Base-by-base conservation (phyloP, 129 eudicot genomes). In the Saussurea involucrata region DNA sequence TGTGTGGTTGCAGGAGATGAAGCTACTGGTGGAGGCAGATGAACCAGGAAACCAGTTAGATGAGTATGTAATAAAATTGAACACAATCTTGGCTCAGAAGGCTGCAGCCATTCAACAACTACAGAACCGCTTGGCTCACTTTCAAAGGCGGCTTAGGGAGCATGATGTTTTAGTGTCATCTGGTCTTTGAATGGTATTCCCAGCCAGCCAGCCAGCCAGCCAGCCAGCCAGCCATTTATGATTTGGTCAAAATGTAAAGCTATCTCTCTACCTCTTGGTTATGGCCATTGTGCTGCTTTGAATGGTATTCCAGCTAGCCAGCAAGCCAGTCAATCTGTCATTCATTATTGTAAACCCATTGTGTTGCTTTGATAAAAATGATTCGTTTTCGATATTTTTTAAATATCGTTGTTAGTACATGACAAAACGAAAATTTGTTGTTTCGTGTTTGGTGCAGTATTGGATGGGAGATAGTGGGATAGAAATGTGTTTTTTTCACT, bases 41-140 rank as follows among this genome's bases (percentile, higher is more conserved):
- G 89, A 94, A 76, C 98, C 98, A 1, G 98, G 97, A 49, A 94
- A 91, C 75, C 98, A 87, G 83, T 76, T 94, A 71, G 98, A 94
- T 53, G 90, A 85, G 37, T 94, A 94, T 18, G 85, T 94, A 64
- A 74, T 92, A 6, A 89, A 80, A 85, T 83, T 94, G 84, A 94
- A 91, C 80, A 61, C 97, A 36, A 87, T 94, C 57, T 81, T 94
- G 66, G 86, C 94, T 42, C 98, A 91, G 77, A 94, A 94, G 79
- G 98, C 98, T 61, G 89, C 92, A 49, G 92, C 96, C 78, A 91
- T 94, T 77, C 66, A 82, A 66, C 92, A 94, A 68, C 71, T 94
- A 72, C 98, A 94, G 73, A 91, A 88, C 58, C 98, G 86, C 22
- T 72, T 94, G 82, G 97, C 98, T 78, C 90, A 86, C 63, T 94